These are phyloP conservation scores for Nakaseomyces sp. DNA, from an alignment of 1,139 yeast genomes.

Conservation along the genomic window DNA sequence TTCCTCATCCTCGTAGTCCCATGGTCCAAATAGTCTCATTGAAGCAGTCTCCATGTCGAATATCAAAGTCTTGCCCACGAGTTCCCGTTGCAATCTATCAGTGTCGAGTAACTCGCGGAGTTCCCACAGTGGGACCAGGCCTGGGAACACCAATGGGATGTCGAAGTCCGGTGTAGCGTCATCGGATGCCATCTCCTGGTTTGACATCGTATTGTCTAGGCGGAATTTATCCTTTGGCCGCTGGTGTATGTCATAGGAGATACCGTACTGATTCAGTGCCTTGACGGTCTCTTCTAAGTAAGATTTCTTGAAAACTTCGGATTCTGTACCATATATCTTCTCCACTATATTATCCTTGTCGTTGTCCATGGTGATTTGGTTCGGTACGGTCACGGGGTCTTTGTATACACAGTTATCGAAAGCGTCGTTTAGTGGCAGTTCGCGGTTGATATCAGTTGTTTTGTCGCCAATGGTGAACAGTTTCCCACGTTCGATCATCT, in stretches of 20 bases:
- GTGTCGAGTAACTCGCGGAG: conserved; percentile 29
- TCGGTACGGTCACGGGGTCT: neutral
- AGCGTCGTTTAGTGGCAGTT: conserved; percentile 16
- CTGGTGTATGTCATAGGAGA: conserved; percentile 7
- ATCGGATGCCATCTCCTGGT: conserved; percentile 7
- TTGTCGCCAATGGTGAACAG: conserved; percentile 34
- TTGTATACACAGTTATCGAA: conserved; percentile 5
- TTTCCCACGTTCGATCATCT: conserved; percentile 35
- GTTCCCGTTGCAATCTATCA: conserved; percentile 16
- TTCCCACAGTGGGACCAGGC: conserved; percentile 44
- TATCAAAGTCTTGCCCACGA: conserved; percentile 20
- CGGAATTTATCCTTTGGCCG: conserved; percentile 2
- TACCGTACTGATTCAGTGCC: conserved; percentile 29
- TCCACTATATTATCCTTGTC: conserved; percentile 33
- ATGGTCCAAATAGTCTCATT: conserved; percentile 19
- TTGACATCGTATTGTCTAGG: neutral
- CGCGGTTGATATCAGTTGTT: conserved; percentile 10
- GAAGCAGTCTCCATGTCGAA: conserved; percentile 19
- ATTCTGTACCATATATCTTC: conserved; percentile 31
- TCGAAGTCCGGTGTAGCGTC: conserved; percentile 11
- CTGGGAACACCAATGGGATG: conserved; percentile 45
- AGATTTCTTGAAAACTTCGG: conserved; percentile 8
- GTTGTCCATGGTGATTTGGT: too few species aligned
- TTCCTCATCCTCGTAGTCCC: conserved; percentile 16
- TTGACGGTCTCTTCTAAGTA: conserved; percentile 5